Base-by-base conservation (phyloP, 495 filamentous ascomycete genomes). In the Amorphotheca resinae region DNA sequence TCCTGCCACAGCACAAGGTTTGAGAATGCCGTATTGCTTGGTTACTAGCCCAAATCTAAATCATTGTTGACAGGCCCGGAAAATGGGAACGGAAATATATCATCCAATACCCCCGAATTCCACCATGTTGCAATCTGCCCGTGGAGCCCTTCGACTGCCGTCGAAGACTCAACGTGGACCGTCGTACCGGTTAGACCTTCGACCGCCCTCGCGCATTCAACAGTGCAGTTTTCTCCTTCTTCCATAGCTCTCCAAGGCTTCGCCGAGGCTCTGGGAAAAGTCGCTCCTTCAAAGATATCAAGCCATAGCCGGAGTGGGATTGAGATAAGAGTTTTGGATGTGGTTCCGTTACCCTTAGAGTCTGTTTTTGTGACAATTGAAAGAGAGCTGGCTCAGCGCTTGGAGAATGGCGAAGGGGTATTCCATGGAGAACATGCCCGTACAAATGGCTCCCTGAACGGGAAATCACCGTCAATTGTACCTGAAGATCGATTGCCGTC, bases 281-380 rank as follows among this genome's bases (percentile, higher is more conserved):
- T 74, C 38, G 70, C 69, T 16, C 77, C 73, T n/a, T 76, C 69
- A 53, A 82, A 79, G 58, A 59, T 79, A 5, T 73, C 63, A 49
- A 74, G 65, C 50, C 73, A 68, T 65, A 76, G 64, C 51, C 62
- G 55, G 55, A 73, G 66, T 63, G 76, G 56, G 43, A 78, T 94
- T 41, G 87, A 93, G 57, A 82, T 96, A 51, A 65, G 82, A 38
- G 67, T 94, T 2, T 58, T 88, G 45, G 86, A 94, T 59, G 83
- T 89, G 6, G 70, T 78, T 12, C 82, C 88, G 11, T 62, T 95
- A 22, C 68, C 76, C 11, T 65, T 98, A 23, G 83, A 93, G 38
- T 84, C 80, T 0, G 71, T 95, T 7, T 93, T 82, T 56, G 84
- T 96, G 26, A 84, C 72, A 28, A 73, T 91, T 12, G 87, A 95